Base-by-base conservation (phyloP, 2,329 filamentous ascomycete species). In the Colletotrichum coccodes region DNA sequence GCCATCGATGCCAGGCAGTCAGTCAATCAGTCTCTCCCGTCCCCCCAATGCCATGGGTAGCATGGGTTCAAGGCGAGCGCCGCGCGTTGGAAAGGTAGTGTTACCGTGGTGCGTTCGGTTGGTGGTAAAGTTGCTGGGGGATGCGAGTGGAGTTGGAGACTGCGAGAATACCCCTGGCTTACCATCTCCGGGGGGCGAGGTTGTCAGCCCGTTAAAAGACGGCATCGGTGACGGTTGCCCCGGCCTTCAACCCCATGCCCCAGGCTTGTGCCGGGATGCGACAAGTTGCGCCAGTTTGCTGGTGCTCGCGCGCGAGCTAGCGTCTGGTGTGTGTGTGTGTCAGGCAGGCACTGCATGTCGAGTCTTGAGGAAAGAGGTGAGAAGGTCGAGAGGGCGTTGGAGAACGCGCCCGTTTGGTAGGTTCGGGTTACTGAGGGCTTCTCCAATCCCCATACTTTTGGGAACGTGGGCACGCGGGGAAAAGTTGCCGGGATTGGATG, bases 161-260 rank as follows among this genome's bases (percentile, higher is more conserved):
- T 18, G 38, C 6, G 21, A 47, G n/a, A 49, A n/a, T n/a, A 52
- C 60, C 64, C 64, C 60, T 64, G 52, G 44, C 52, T 57, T 34
- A 28, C 34, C 46, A 34, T 53, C 38, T 58, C 44, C 30, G 30
- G 36, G n/a, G 23, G 21, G n/a, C n/a, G n/a, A n/a, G n/a, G n/a
- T 11, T 30, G 34, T n/a, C 32, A 61, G 26, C 28, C 28, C 44
- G 60, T 49, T 36, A 50, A 21, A 56, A 40, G 53, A 47, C 54
- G 46, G 61, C 40, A 60, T 69, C 66, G 66, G 66, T 60, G 47
- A 66, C n/a, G 66, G 61, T 60, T 66, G 49, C 56, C 66, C 66
- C 66, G 54, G 61, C 40, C 49, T 38, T 58, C 18, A n/a, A 58
- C 64, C 28, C 64, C 59, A 67, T 57, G 59, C 59, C 61, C 62